Evolutionary conservation across 768 basidiomycete species (phyloP).

Genomic region (Saitozyma podzolica): DNA sequence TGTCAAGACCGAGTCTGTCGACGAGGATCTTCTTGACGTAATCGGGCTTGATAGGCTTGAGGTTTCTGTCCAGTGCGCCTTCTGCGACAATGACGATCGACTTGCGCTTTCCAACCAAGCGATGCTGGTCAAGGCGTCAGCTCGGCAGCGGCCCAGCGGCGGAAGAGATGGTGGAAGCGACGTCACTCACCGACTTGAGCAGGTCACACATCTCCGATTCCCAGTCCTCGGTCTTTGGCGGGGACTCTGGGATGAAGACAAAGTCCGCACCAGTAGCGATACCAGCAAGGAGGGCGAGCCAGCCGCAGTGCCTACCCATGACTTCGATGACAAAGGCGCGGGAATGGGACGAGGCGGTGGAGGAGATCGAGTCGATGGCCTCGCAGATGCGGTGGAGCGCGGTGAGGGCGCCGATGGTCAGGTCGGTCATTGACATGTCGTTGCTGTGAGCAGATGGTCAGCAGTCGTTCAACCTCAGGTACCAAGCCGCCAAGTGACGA

Average conservation of each 20-base stretch:
- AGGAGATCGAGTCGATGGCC: conserved; percentile 96
- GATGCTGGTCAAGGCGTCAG: conserved; percentile 63
- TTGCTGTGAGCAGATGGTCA: conserved; percentile 56
- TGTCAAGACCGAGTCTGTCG: conserved; percentile 85
- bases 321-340: conserved; percentile 97
- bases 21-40: conserved; percentile 86
- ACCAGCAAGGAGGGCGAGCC: conserved; percentile 90
- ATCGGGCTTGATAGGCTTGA: conserved; percentile 88
- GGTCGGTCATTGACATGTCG: conserved; percentile 96
- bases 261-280: conserved; percentile 91
- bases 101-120: conserved; percentile 88
- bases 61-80: conserved; percentile 81
- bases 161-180: neutral
- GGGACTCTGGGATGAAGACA: conserved; percentile 94
- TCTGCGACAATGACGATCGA: conserved; percentile 98
- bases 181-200: conserved; percentile 67
- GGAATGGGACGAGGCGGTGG: conserved; percentile 92
- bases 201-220: conserved; percentile 86
- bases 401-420: conserved; percentile 95
- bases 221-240: conserved; percentile 77
- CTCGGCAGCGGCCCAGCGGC: neutral
- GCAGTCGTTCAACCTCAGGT: neutral
- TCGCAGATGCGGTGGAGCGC: conserved; percentile 96
- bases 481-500: neutral
- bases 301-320: conserved; percentile 99